Base-by-base conservation (phyloP, 805 yeast genomes). In the Blastobotrys chiropterorum region DNA sequence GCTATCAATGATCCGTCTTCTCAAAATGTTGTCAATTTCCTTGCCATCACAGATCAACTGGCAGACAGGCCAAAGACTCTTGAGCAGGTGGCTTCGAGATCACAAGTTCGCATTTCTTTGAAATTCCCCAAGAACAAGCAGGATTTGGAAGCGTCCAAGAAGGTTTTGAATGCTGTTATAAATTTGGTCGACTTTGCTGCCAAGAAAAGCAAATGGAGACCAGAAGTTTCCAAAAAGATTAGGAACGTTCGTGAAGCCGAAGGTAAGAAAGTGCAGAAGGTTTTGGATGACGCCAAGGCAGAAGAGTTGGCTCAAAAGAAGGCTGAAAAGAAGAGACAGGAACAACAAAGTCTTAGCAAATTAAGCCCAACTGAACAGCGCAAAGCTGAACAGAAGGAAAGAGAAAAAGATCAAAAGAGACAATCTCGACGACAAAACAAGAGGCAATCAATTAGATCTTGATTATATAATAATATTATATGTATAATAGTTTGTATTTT, bases 21-120 rank as follows among this genome's bases (percentile, higher is more conserved):
- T 26, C 72, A 71, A 22, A 62, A 72, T 3, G 70, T 80, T 54
- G 70, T 94, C 62, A 80, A 82, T 63, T 85, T 67, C 63, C 65
- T 94, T 55, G 83, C 95, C 43, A 75, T 90, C 66, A 88, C 97
- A 48, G 99, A 94, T 69, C 85, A 87, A 68, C 83, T 90, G 14
- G 60, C 69, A n/a, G 85, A 75, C 48, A 85, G 80, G 60, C 98
- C 99, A 45, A 72, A 68, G 44, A 65, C 76, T 38, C 71, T 80
- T 46, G 67, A 66, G n/a, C 85, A 82, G 56, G 77, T 79, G 68
- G 72, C 69, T 41, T 78, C 86, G 38, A 62, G 62, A 49, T 78
- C 81, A 56, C 73, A 55, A 38, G 53, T 57, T n/a, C 71, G 86
- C 41, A 68, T 90, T 55, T 77, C 82, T 51, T 63, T 83, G 56